Evolutionary conservation across 768 basidiomycete species (phyloP), one percentile per base, ranked within the genome.

Genomic region (Termitomyces sp.): DNA sequence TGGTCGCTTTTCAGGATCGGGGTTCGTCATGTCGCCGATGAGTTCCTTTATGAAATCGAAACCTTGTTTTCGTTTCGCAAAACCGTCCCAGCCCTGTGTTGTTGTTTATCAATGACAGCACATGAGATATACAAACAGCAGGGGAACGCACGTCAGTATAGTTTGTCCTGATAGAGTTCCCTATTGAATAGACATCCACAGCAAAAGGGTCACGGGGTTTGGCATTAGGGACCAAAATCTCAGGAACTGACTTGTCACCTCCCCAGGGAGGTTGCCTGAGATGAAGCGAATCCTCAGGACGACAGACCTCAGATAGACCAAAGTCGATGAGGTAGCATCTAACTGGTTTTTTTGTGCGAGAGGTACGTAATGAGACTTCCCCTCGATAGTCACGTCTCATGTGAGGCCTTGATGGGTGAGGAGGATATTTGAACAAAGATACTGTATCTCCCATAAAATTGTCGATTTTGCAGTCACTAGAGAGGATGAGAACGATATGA

Each of bases 1-100:
- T 1, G 72, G 74, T 54, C 72, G 66, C 50, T 66, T 65, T 0
- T 59, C 26, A 0, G 75, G 75, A 47, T 75, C 69, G 9, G 58
- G 44, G 9, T 66, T 51, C 5, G 58, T 53, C 41, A 42, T 42
- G 12, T 42, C 41, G 41, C 22, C 20, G 20, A 42, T 4, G 1
- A 42, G 41, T 42, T 22, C 41, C 9, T 36, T 37, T 39, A 42
- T 42, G 37, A 53, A 53, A 3, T 53, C 39, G 3, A 53, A 53
- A 16, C 51, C 51, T 53, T 53, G 51, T 26, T 39, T 53, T 13
- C 26, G 26, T 29, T 39, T 51, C 2, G 34, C 48, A 42, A 53
- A 20, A 44, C 37, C 41, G 12, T 54, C 42, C 41, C 39, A 54
- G 20, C 36, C 37, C 41, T 49, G 31, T 34, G 34, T 34, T 34